Base-by-base conservation (phyloP, 2,329 filamentous ascomycete genomes). In the Botrytis sinoallii region DNA sequence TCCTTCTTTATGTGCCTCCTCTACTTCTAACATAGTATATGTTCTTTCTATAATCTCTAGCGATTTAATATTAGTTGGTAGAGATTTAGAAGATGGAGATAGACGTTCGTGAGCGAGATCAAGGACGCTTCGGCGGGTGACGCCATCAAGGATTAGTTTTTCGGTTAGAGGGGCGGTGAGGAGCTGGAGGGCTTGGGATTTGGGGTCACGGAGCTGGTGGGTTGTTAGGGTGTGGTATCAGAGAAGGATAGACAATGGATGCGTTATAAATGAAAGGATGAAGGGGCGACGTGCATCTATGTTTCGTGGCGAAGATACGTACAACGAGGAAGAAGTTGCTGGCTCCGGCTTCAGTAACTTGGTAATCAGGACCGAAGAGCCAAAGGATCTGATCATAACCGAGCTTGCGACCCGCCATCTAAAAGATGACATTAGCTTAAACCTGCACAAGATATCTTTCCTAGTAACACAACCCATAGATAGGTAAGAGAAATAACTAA, bases 381-480 rank as follows among this genome's bases (percentile, higher is more conserved):
- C 95, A 98, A 22, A 98, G 87, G 73, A 97, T 92, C 86, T 98
- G 95, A 81, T 95, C 89, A 83, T 90, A 98, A 0, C 95, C 95
- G 48, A 88, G 84, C 22, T 85, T 85, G 73, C 90, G 85, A 5
- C 94, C 95, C 82, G 95, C 92, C 76, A 66, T 88, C 59, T 55
- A n/a, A 59, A 12, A 35, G 38, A 42, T 55, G 1, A 40, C 6
- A 16, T 67, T 52, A 67, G 64, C 46, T 22, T 20, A 48, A 32
- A 18, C n/a, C n/a, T 57, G n/a, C n/a, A 57, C 14, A 9, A 18
- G n/a, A 0, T 57, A 29, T 18, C 14, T 57, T 29, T 3, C 16
- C 52, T 57, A 4, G 14, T 57, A 9, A 9, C 52, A 18, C 7
- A 9, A 4, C 52, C 18, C 6, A 57, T 8, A 3, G 3, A 9